Base-by-base conservation (phyloP, 805 yeast species). In the Myxozyma monticola region DNA sequence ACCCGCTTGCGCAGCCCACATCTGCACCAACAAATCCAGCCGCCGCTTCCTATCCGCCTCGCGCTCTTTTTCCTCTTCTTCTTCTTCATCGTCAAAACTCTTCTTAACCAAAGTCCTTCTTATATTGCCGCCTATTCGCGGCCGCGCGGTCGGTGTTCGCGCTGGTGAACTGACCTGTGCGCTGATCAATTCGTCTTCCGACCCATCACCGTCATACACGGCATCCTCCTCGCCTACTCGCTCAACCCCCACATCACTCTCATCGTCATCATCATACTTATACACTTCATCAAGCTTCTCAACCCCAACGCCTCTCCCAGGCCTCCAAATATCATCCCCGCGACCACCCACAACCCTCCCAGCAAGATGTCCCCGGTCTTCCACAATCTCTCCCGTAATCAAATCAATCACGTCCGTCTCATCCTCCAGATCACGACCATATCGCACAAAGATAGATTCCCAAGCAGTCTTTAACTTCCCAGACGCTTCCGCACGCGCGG, bases 361-460 rank as follows among this genome's bases (percentile, higher is more conserved):
- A 6, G 31, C 25, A 20, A 86, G 59, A 65, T 86, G 95, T 1
- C 95, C 95, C 45, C 78, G 75, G 60, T 86, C 89, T 28, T 71
- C 76, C 1, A 81, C 65, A 1, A 86, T 76, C 48, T 76, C 72
- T 0, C 91, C 90, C 0, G 88, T 80, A 8, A 64, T 62, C 20
- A 86, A 60, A 62, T 86, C 89, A 12, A 73, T 63, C 4, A 71
- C 58, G 51, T 72, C 76, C 12, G 73, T 72, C 39, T 68, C 70
- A 15, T 65, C 59, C 12, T 57, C 60, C 29, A 62, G 56, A 20
- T 63, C 69, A 31, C 56, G 59, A 12, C 56, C 57, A 54, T 69
- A 72, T 51, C 62, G 62, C 22, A 53, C 62, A 29, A 68, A 64
- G 22, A 72, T 69, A 1, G 57, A 50, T 12, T 64, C 63, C 73